Conservation (phyloP, 108 stramenopile genomes). For the Discostella pseudostelligera region DNA sequence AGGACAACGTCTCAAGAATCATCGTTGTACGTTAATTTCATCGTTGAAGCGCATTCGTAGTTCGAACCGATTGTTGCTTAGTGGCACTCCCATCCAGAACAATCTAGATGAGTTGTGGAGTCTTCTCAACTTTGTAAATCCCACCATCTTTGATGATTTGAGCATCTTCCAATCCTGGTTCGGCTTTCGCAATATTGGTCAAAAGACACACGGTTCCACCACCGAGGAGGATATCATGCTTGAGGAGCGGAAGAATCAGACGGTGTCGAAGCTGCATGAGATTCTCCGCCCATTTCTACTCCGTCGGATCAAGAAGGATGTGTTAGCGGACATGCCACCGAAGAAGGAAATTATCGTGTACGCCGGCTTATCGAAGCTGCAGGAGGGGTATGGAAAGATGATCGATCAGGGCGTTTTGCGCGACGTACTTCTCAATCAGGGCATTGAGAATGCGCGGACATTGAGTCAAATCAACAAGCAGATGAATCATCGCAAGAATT, state of each 20-base stretch:
- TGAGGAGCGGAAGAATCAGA: slow-evolving; percentile 87
- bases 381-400: slow-evolving; percentile 76
- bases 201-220: slow-evolving; percentile 82
- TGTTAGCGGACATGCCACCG: slow-evolving; percentile 87
- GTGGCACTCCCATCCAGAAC: slow-evolving; percentile 96
- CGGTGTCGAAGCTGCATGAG: slow-evolving; percentile 95
- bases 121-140: slow-evolving; percentile 98
- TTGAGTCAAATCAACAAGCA: slow-evolving; percentile 90
- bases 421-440: slow-evolving; percentile 71
- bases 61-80: slow-evolving; percentile 87
- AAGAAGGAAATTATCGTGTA: slow-evolving; percentile 97
- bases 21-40: slow-evolving; percentile 87
- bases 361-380: slow-evolving; percentile 90
- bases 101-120: slow-evolving; percentile 95
- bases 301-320: slow-evolving; percentile 92
- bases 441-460: slow-evolving; percentile 68
- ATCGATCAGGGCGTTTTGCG: slow-evolving; percentile 81
- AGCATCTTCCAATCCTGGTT: slow-evolving; percentile 97
- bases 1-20: slow-evolving; percentile 97
- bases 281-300: slow-evolving; percentile 96
- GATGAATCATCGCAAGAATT: slow-evolving; percentile 97
- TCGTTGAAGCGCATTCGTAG: slow-evolving; percentile 88
- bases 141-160: slow-evolving; percentile 97
- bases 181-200: slow-evolving; percentile 96
- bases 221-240: slow-evolving; percentile 84